Conservation (phyloP, 345 rosid species). For the Ceriops decandra region DNA sequence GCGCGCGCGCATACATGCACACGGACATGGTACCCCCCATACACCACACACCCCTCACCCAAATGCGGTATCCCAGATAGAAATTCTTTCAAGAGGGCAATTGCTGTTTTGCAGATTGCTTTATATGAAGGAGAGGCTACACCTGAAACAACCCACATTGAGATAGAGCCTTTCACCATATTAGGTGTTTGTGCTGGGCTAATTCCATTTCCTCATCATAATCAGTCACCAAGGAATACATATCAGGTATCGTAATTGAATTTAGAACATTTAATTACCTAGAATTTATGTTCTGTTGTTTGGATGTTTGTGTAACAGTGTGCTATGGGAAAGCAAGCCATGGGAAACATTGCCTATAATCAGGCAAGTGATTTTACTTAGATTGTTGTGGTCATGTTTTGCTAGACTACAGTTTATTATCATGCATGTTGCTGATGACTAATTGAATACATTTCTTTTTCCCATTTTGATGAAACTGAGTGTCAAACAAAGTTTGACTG, state of each 20-base stretch:
- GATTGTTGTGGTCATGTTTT: constrained; percentile 6
- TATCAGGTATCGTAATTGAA: constrained; percentile 58
- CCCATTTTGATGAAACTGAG: too few relatives aligned
- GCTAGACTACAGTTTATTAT: not conserved
- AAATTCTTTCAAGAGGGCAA: not conserved
- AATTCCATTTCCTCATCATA: constrained; percentile 96
- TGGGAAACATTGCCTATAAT: constrained; percentile 95
- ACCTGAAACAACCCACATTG: constrained; percentile 77
- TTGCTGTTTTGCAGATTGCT: constrained; percentile 61
- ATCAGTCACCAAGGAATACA: constrained; percentile 97
- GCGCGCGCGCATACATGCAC: too few relatives aligned
- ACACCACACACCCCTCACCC: too few relatives aligned
- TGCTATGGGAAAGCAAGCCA: constrained; percentile 99
- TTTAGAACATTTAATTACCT: constrained; percentile 1
- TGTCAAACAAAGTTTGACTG: too few relatives aligned
- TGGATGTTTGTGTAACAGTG: constrained; percentile 46
- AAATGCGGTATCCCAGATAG: not conserved
- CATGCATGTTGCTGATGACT: too few relatives aligned
- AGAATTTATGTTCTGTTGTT: not conserved
- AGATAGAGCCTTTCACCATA: constrained; percentile 95
- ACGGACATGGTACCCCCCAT: too few relatives aligned
- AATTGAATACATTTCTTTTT: too few relatives aligned
- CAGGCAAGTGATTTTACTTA: constrained; percentile 50
- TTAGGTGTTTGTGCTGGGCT: constrained; percentile 95
- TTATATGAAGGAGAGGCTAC: constrained; percentile 77